These are phyloP conservation scores for Globisporangium apiculatum DNA, from an alignment of 352 stramenopile genomes.

Conservation along the genomic window DNA sequence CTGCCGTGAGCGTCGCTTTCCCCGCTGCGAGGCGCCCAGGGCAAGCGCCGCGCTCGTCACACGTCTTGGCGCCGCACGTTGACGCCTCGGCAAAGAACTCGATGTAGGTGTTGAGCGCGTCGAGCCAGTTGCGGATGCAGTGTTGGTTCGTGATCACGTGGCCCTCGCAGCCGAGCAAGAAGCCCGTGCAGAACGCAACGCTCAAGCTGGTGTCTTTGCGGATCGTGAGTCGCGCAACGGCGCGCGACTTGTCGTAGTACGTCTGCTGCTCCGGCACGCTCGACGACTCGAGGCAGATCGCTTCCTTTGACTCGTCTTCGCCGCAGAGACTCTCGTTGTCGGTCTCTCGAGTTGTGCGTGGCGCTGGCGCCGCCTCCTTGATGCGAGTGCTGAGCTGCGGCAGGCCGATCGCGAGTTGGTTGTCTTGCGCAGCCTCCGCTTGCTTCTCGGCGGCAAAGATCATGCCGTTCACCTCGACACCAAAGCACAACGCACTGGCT, in stretches of 20 bases:
- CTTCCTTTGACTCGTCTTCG: conserved; percentile 56
- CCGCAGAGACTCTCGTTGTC: conserved; percentile 62
- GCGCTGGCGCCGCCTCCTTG: background rate
- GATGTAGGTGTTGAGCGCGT: conserved; percentile 58
- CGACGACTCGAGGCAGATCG: conserved; percentile 38
- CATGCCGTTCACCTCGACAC: conserved; percentile 45
- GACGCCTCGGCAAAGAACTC: conserved; percentile 61
- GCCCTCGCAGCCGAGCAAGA: conserved; percentile 61
- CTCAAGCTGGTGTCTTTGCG: conserved; percentile 52
- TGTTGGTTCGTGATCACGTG: conserved; percentile 80
- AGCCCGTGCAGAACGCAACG: conserved; percentile 66
- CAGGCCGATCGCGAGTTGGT: conserved; percentile 18
- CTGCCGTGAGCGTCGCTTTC: conserved; percentile 27
- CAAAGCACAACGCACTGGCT: conserved; percentile 18
- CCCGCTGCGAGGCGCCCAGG: conserved; percentile 27
- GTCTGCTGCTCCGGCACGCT: conserved; percentile 15
- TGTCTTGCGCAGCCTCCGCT: conserved; percentile 15
- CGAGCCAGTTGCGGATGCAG: conserved; percentile 51
- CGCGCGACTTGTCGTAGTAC: conserved; percentile 38
- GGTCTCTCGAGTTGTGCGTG: background rate
- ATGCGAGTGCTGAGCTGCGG: conserved; percentile 10
- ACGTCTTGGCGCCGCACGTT: conserved; percentile 25
- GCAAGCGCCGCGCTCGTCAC: conserved; percentile 34
- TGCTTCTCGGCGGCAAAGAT: conserved; percentile 34
- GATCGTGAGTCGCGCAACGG: conserved; percentile 59